Evolutionary conservation across 371 early-diverging fungal species (phyloP), one percentile per base, ranked within the genome.

Genomic region (Thermomucor indicae-seudaticae): DNA sequence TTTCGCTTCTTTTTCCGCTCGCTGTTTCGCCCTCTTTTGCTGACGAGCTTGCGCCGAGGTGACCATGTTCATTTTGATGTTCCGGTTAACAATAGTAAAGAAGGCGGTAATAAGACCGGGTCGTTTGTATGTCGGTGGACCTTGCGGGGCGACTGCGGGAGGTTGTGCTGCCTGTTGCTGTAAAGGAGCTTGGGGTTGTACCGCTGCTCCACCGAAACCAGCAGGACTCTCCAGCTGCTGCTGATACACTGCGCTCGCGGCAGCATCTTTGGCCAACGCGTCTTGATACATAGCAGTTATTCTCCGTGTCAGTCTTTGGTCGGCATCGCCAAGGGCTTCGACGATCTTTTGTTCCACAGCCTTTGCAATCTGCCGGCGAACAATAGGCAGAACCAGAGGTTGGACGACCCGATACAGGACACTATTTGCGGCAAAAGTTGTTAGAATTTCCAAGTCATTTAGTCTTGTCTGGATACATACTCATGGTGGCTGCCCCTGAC

Each of bases 351-450:
- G 50, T 51, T 78, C 79, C 10, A 82, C 53, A 0, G 78, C 62
- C 6, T 57, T 71, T 6, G 70, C 67, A 19, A 82, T 68, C 10
- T 79, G 75, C 11, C 65, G 68, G 35, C 68, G 70, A 25, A 79
- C 49, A 5, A 72, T 62, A 16, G 67, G 58, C 24, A 65, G 70
- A 46, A 80, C 62, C 50, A 80, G 53, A 1, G 83, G 80, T 34
- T 67, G 67, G 17, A 76, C 65, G 0, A 74, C 64, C 19, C 51
- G 56, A 48, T 79, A 79, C 32, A 81, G 14, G 6, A 66, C 32
- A 22, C 75, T 75, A 45, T 16, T 30, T 30, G 35, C 7, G 1
- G 32, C n/a, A n/a, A 57, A 20, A 35, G 39, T 29, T 19, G 30
- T 31, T 6, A 11, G 11, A 41, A n/a, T 40, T 51, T 2, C 14